Evolutionary conservation across 2,329 filamentous ascomycete genomes (phyloP).

Genomic region (Pseudocercospora eumusae): DNA sequence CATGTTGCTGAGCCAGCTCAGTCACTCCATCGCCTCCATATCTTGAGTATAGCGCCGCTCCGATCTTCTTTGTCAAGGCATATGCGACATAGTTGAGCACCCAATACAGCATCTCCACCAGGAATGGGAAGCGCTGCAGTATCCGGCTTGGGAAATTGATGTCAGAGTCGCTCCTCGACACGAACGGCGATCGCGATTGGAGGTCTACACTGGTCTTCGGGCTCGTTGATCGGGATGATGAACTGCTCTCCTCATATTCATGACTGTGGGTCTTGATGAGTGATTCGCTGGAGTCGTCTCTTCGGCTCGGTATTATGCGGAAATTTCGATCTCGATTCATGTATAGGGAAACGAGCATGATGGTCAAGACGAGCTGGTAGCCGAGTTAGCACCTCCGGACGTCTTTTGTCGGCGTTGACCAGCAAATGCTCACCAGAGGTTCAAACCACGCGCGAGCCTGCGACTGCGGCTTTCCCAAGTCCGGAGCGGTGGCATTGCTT

Average conservation of each 20-base stretch:
- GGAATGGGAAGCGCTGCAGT: constrained; percentile 67
- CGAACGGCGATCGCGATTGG: constrained; percentile 54
- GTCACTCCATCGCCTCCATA: constrained; percentile 53
- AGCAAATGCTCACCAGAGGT: constrained; percentile 33
- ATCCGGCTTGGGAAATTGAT: constrained; percentile 61
- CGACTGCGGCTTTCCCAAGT: constrained; percentile 33
- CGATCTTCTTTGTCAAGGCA: constrained; percentile 52
- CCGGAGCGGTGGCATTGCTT: constrained; percentile 18
- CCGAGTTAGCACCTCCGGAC: constrained; percentile 15
- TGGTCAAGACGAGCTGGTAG: constrained; percentile 45
- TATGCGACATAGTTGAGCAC: constrained; percentile 66
- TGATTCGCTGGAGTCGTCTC: constrained; percentile 24
- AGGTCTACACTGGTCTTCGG: constrained; percentile 53
- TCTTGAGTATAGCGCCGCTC: constrained; percentile 31
- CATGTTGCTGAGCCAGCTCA: constrained; percentile 59
- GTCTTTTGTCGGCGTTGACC: not conserved
- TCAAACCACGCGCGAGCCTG: constrained; percentile 32
- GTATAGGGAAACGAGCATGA: constrained; percentile 47
- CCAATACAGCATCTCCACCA: constrained; percentile 76
- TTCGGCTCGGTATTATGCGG: constrained; percentile 31
- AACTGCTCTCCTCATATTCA: constrained; percentile 23
- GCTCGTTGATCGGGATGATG: constrained; percentile 34
- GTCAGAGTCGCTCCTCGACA: constrained; percentile 50
- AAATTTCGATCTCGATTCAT: constrained; percentile 45
- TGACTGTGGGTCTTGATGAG: constrained; percentile 27